These are phyloP conservation scores for Coemansia sp. DNA, from an alignment of 192 early-diverging fungal species.

Conservation along the genomic window DNA sequence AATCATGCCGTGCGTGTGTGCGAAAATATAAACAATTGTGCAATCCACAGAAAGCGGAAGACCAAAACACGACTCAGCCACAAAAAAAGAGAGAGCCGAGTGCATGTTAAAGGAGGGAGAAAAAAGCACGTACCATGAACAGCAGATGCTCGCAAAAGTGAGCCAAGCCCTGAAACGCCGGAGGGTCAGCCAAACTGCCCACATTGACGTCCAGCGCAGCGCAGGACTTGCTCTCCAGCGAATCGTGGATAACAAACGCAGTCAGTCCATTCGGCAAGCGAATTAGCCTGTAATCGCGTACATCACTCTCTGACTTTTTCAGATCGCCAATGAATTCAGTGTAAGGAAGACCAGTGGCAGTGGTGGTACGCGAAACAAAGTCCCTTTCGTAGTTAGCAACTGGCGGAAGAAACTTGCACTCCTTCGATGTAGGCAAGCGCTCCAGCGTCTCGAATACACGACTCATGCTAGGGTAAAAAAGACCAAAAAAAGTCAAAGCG, in stretches of 20 bases:
- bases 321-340: constrained; percentile 36
- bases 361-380: constrained; percentile 27
- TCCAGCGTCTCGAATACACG: constrained; percentile 35
- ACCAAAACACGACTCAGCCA: constrained; percentile 1
- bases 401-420: constrained; percentile 32
- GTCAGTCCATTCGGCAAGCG: constrained; percentile 59
- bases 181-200: constrained; percentile 67
- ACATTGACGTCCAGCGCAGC: constrained; percentile 69
- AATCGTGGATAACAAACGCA: constrained; percentile 60
- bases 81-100: neutral
- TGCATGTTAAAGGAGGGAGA: neutral
- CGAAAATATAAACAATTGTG: neutral
- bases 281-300: constrained; percentile 61
- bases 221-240: constrained; percentile 61
- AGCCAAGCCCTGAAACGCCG: constrained; percentile 67
- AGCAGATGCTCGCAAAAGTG: constrained; percentile 80
- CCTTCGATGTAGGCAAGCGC: constrained; percentile 19
- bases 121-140: constrained; percentile 55
- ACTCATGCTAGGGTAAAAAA: constrained; percentile 16
- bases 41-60: constrained; percentile 1
- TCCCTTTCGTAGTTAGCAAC: constrained; percentile 20
- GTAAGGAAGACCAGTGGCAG: constrained; percentile 12
- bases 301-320: constrained; percentile 61
- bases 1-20: neutral
- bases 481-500: neutral